A percentile compares a stretch with the other conserved stretches of the same genome.
Conservation (phyloP, 2,329 filamentous ascomycete species). For the Stachybotrys chartarum region DNA sequence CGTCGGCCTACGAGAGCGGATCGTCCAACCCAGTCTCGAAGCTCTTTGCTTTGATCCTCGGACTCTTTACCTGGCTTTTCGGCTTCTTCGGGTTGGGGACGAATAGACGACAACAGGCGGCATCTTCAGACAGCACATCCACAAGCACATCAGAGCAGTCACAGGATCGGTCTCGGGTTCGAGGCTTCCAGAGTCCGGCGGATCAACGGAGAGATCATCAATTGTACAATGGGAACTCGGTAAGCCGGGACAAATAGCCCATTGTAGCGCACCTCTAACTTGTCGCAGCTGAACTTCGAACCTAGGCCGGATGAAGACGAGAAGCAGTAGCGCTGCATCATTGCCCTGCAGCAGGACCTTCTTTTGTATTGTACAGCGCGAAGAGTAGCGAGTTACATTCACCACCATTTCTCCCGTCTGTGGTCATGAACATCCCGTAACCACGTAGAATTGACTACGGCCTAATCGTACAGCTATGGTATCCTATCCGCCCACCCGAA, state of each 20-base stretch:
- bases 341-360: background rate
- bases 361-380: constrained; percentile 14
- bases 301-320: constrained; percentile 55
- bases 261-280: constrained; percentile 16
- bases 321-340: constrained; percentile 11
- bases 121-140: background rate
- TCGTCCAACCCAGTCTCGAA: constrained; percentile 19
- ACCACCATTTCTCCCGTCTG: background rate
- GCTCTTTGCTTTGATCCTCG: constrained; percentile 21
- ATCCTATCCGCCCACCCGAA: constrained; percentile 1
- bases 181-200: constrained; percentile 35
- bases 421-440: background rate
- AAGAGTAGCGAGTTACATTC: background rate
- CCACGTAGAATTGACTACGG: background rate
- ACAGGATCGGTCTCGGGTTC: constrained; percentile 15
- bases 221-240: constrained; percentile 88
- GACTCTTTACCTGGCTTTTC: constrained; percentile 28
- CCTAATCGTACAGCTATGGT: constrained; percentile 4
- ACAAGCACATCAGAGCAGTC: constrained; percentile 4
- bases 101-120: background rate
- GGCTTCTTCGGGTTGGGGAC: constrained; percentile 21
- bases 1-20: constrained; percentile 30
- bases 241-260: constrained; percentile 31
- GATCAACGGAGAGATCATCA: constrained; percentile 54
- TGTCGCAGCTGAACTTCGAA: constrained; percentile 57